phyloP scores from a whole-genome alignment of 2,329 filamentous ascomycete species.

The Corynespora cassiicola region DNA sequence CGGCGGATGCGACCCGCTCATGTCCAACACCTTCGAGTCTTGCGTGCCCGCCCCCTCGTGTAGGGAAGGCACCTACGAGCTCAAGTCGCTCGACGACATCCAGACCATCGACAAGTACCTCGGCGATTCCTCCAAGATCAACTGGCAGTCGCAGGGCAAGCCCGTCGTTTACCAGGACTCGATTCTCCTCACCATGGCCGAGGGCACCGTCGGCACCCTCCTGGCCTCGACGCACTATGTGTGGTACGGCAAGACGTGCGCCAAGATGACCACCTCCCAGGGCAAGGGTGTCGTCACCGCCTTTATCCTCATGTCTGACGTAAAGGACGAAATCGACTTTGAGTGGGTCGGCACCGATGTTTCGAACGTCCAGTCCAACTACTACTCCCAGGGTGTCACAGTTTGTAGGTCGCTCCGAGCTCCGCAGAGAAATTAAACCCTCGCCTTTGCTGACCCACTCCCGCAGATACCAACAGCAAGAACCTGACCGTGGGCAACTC shows the following conservation, averaged over 20 bases:
- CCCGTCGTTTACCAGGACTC: constrained; percentile 70
- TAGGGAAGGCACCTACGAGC: constrained; percentile 74
- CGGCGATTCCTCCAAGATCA: constrained; percentile 77
- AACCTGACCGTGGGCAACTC: constrained; percentile 76
- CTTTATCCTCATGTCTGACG: constrained; percentile 93
- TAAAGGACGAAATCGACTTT: constrained; percentile 98
- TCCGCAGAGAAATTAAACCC: too few relatives aligned
- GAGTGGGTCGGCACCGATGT: constrained; percentile 89
- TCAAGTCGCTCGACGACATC: constrained; percentile 74
- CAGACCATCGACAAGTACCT: constrained; percentile 80
- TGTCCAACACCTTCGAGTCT: constrained; percentile 81
- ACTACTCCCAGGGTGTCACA: constrained; percentile 92
- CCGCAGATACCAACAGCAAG: constrained; percentile 72
- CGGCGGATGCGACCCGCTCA: constrained; percentile 89
- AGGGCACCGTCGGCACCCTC: constrained; percentile 84
- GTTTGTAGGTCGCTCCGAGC: constrained; percentile 70
- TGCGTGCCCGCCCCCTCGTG: constrained; percentile 88
- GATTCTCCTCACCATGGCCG: constrained; percentile 86
- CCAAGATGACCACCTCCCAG: constrained; percentile 81
- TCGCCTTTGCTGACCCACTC: constrained; percentile 19
- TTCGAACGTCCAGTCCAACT: constrained; percentile 85
- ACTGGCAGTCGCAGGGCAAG: constrained; percentile 89
- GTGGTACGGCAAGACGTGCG: constrained; percentile 95
- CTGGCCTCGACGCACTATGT: constrained; percentile 85
- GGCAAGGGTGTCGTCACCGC: constrained; percentile 92